A percentile compares a stretch with the other conserved stretches of the same genome.
These are phyloP conservation scores for Dendrothele bispora DNA, from an alignment of 768 basidiomycete genomes.

Conservation along the genomic window DNA sequence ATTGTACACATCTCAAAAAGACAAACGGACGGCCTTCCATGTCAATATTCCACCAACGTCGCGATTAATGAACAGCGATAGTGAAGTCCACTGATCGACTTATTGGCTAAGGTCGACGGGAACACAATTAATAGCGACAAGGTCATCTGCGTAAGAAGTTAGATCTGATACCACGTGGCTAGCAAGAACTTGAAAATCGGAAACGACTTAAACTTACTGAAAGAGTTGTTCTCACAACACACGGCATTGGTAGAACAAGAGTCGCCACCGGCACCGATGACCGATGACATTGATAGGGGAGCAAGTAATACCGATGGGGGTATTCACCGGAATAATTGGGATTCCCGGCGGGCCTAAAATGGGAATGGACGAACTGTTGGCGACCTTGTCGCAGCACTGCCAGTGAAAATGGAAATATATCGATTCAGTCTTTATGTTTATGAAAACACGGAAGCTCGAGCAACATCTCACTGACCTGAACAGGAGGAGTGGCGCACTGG, in stretches of 20 bases:
- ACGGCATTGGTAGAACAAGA: conserved; percentile 6
- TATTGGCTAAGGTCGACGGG: too few relatives aligned
- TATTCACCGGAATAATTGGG: neutral
- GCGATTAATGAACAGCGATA: too few relatives aligned
- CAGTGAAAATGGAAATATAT: neutral
- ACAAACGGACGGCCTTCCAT: too few relatives aligned
- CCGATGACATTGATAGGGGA: conserved; percentile 5
- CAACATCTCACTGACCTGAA: neutral
- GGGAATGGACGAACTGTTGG: neutral
- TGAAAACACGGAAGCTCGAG: too few relatives aligned
- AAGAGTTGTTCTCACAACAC: conserved; percentile 8
- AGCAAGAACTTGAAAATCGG: too few relatives aligned
- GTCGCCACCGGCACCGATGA: conserved; percentile 8
- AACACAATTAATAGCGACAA: too few relatives aligned
- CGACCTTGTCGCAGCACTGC: neutral
- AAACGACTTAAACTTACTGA: conserved; percentile 8
- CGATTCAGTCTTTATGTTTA: too few relatives aligned
- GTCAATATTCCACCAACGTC: too few relatives aligned
- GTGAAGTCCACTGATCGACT: too few relatives aligned
- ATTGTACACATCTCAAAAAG: too few relatives aligned
- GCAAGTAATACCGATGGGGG: conserved; percentile 5
- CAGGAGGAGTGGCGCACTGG: neutral
- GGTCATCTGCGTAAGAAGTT: too few relatives aligned
- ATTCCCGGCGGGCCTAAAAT: conserved; percentile 3
- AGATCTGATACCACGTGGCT: too few relatives aligned